These are phyloP conservation scores for Globisporangium camurandrum DNA, from an alignment of 352 stramenopile genomes.

Conservation along the genomic window DNA sequence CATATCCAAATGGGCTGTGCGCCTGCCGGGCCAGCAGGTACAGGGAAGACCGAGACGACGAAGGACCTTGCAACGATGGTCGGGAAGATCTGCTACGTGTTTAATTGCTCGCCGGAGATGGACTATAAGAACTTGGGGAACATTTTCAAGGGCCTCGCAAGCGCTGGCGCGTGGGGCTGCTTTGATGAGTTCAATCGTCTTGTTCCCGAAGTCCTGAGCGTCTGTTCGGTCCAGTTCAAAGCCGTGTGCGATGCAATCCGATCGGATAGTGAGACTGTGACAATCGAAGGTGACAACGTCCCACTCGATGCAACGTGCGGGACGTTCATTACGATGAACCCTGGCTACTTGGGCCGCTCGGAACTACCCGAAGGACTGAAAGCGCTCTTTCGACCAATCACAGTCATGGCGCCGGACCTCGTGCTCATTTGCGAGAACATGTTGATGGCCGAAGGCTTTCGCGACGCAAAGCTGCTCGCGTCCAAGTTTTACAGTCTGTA, in stretches of 20 bases:
- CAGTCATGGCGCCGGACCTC: slow-evolving; percentile 94
- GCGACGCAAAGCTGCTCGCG: slow-evolving; percentile 87
- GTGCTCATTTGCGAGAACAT: slow-evolving; percentile 97
- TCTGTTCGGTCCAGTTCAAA: slow-evolving; percentile 94
- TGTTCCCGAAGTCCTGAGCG: slow-evolving; percentile 87
- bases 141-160: slow-evolving; percentile 94
- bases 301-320: slow-evolving; percentile 85
- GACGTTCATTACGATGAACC: slow-evolving; percentile 97
- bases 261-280: slow-evolving; percentile 68
- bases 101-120: slow-evolving; percentile 95
- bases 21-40: slow-evolving; percentile 83
- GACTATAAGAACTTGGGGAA: slow-evolving; percentile 94
- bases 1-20: slow-evolving; percentile 95
- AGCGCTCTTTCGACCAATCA: slow-evolving; percentile 93
- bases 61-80: slow-evolving; percentile 92
- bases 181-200: slow-evolving; percentile 96
- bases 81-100: slow-evolving; percentile 92
- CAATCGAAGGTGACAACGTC: slow-evolving; percentile 89
- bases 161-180: slow-evolving; percentile 90
- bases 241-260: slow-evolving; percentile 92
- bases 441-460: slow-evolving; percentile 95
- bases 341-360: slow-evolving; percentile 89
- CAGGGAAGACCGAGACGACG: slow-evolving; percentile 94
- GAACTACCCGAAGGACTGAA: slow-evolving; percentile 94
- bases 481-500: slow-evolving; percentile 95